phyloP scores from a whole-genome alignment of 148 eudicot genomes.

The Pharnaceum exiguum region DNA sequence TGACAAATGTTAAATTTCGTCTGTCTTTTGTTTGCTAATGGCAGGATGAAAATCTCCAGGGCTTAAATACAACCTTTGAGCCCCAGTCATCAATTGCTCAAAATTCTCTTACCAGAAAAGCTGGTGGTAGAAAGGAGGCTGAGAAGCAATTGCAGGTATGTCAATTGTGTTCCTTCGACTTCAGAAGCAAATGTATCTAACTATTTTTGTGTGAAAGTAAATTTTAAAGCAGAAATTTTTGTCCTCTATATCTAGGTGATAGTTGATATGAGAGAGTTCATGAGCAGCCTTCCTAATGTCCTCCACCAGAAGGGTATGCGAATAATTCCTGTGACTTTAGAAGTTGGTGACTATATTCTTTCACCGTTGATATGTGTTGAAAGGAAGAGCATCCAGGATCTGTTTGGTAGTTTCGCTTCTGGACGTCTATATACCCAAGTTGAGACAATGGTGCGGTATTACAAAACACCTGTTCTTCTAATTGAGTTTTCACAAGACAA shows the following conservation, averaged over 20 bases:
- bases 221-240: not conserved
- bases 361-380: slow-evolving; percentile 94
- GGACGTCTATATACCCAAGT: slow-evolving; percentile 93
- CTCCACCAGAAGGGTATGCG: slow-evolving; percentile 98
- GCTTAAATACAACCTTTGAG: slow-evolving; percentile 49
- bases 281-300: slow-evolving; percentile 99
- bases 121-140: slow-evolving; percentile 88
- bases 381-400: slow-evolving; percentile 95
- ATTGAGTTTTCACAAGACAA: slow-evolving; percentile 98
- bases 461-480: slow-evolving; percentile 83
- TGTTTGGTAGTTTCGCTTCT: slow-evolving; percentile 87
- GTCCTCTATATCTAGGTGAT: slow-evolving; percentile 50
- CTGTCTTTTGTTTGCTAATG: slow-evolving; percentile 6
- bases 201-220: not conserved
- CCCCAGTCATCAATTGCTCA: slow-evolving; percentile 45
- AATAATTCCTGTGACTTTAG: slow-evolving; percentile 88
- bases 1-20: not conserved
- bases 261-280: slow-evolving; percentile 99
- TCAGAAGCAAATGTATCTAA: not conserved
- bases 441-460: slow-evolving; percentile 92
- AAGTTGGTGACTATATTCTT: slow-evolving; percentile 96
- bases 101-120: slow-evolving; percentile 82
- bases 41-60: slow-evolving; percentile 76
- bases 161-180: not conserved
- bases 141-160: slow-evolving; percentile 81